phyloP scores from a whole-genome alignment of 2,329 filamentous ascomycete species.

The Talaromyces sp. region DNA sequence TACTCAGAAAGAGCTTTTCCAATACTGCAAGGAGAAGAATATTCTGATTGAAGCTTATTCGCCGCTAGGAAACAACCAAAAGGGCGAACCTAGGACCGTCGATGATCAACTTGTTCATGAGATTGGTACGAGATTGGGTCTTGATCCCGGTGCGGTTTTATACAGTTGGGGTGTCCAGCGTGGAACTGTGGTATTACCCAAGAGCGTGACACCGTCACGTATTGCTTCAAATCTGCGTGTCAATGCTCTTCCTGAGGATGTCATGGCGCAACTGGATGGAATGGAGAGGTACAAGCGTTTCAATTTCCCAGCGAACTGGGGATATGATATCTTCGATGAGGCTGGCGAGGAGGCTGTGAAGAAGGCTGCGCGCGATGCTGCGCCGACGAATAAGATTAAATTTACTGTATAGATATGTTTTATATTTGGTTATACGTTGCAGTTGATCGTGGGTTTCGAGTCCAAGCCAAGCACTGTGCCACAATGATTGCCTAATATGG shows the following conservation, averaged over 20 bases:
- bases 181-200: background rate
- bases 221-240: background rate
- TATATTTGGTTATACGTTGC: too few relatives aligned
- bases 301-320: slow-evolving; percentile 39
- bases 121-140: background rate
- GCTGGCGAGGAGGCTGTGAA: slow-evolving; percentile 31
- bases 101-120: background rate
- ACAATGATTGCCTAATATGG: background rate
- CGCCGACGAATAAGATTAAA: background rate
- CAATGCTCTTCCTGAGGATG: slow-evolving; percentile 1
- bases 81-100: background rate
- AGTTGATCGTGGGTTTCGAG: background rate
- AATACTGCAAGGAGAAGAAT: background rate
- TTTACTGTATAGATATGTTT: background rate
- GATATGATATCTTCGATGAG: slow-evolving; percentile 39
- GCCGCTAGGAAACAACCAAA: background rate
- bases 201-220: background rate
- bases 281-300: slow-evolving; percentile 29
- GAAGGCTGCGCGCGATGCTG: background rate
- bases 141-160: background rate
- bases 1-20: background rate
- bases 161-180: background rate
- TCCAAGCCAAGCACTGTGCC: background rate
- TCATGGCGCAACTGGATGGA: slow-evolving; percentile 12
- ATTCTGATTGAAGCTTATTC: background rate